Evolutionary conservation across 768 basidiomycete species (phyloP).

Genomic region (Kwoniella heveanensis): DNA sequence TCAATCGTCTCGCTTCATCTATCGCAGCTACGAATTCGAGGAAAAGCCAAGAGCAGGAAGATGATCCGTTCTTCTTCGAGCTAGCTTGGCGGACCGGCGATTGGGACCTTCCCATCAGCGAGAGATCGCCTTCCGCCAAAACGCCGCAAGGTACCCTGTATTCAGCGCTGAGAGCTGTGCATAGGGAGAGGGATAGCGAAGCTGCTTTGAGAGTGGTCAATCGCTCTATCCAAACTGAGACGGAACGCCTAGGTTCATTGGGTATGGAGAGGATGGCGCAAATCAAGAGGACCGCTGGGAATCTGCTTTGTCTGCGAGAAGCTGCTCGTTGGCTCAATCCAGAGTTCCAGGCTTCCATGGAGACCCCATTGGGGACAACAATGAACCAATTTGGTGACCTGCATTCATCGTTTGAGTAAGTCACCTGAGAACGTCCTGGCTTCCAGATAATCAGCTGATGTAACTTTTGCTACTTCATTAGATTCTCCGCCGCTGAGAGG

Average conservation of each 20-base stretch:
- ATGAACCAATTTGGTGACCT: slow-evolving; percentile 12
- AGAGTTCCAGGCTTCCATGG: slow-evolving; percentile 14
- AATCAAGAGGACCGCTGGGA: slow-evolving; percentile 68
- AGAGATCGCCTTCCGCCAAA: slow-evolving; percentile 41
- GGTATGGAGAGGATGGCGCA: slow-evolving; percentile 79
- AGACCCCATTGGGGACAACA: background rate
- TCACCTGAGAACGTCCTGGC: background rate
- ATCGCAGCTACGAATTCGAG: slow-evolving; percentile 4
- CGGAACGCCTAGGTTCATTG: slow-evolving; percentile 66
- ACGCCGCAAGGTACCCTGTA: slow-evolving; percentile 69
- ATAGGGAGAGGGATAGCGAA: slow-evolving; percentile 69
- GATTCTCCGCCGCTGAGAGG: slow-evolving; percentile 74
- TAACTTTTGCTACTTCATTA: slow-evolving; percentile 52
- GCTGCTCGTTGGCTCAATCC: slow-evolving; percentile 64
- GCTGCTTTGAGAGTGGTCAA: slow-evolving; percentile 62
- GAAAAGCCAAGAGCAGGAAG: background rate
- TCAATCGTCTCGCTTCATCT: slow-evolving; percentile 72
- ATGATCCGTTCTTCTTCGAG: slow-evolving; percentile 59
- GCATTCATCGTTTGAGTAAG: slow-evolving; percentile 28
- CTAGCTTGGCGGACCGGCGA: slow-evolving; percentile 92
- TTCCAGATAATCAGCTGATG: background rate
- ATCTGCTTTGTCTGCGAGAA: slow-evolving; percentile 80
- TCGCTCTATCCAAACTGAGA: slow-evolving; percentile 64
- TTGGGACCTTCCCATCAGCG: slow-evolving; percentile 84
- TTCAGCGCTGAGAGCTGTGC: slow-evolving; percentile 74